Evolutionary conservation across 2,329 filamentous ascomycete species (phyloP).

Genomic region (Sporothrix curviconia): DNA sequence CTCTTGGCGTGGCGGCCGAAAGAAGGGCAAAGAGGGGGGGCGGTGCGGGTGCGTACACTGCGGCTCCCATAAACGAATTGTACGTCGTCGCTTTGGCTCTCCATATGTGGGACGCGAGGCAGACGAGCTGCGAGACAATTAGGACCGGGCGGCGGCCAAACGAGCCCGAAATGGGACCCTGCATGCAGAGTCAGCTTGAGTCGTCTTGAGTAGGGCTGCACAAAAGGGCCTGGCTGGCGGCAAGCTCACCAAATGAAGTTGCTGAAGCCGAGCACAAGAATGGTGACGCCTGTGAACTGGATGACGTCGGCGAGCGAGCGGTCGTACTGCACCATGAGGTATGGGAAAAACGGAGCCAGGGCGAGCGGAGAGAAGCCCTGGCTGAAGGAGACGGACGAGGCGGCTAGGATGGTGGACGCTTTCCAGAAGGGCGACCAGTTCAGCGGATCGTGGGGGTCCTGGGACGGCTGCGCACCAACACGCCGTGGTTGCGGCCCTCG

Average conservation of each 20-base stretch:
- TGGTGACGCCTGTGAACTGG: slow-evolving; percentile 42
- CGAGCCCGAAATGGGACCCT: slow-evolving; percentile 41
- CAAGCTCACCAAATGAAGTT: slow-evolving; percentile 49
- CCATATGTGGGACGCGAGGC: slow-evolving; percentile 40
- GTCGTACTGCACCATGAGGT: slow-evolving; percentile 50
- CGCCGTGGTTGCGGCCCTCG: slow-evolving; percentile 34
- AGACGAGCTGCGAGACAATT: slow-evolving; percentile 38
- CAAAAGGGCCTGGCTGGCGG: too few relatives aligned
- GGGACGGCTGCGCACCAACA: slow-evolving; percentile 41
- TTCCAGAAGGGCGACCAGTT: slow-evolving; percentile 45
- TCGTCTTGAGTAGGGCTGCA: too few relatives aligned
- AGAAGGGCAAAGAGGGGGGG: too few relatives aligned
- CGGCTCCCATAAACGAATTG: slow-evolving; percentile 57
- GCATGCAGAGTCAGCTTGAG: too few relatives aligned
- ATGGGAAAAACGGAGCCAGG: slow-evolving; percentile 50
- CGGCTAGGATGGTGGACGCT: slow-evolving; percentile 27
- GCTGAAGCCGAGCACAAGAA: slow-evolving; percentile 42
- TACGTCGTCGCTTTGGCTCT: slow-evolving; percentile 52
- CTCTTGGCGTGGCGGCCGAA: too few relatives aligned
- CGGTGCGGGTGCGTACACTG: too few relatives aligned
- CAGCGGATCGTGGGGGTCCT: slow-evolving; percentile 42
- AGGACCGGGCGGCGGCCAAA: slow-evolving; percentile 43
- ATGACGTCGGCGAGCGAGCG: slow-evolving; percentile 44
- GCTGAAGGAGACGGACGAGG: slow-evolving; percentile 35
- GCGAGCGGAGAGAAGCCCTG: slow-evolving; percentile 35